Base-by-base conservation (phyloP, 805 yeast species). In the Metschnikowia kofuensis region DNA sequence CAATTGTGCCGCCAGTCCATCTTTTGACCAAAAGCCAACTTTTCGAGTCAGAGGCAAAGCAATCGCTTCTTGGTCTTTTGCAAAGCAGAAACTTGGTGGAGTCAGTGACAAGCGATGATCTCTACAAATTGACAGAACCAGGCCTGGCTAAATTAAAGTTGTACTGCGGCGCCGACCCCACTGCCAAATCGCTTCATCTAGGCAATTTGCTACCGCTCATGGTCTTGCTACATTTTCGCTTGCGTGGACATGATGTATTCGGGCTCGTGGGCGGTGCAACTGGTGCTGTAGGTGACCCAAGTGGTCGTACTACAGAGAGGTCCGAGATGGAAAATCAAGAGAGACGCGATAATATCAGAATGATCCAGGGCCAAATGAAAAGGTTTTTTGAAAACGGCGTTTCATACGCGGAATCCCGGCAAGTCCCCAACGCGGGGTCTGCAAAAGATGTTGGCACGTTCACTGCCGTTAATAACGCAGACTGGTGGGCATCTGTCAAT, bases 81-180 rank as follows among this genome's bases (percentile, higher is more conserved):
- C 70, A 69, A 47, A 53, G 66, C 13, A 56, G 78, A 28, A 52
- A 65, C 49, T 58, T 73, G 45, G 69, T 73, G 6, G 78, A 73
- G 51, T 55, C 72, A 1, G 58, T 69, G 35, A 68, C 76, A 11
- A 64, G 59, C 47, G 77, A 73, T 26, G 69, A 69, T 26, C 61
- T 73, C 44, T 69, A 59, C 50, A 60, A 62, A 8, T 50, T 69
- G 41, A 70, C 75, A 2, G 57, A 61, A 28, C 61, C 49, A 2
- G 58, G 54, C 4, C 47, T 46, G 26, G 30, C 66, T 34, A 76
- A 73, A 54, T 58, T 87, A 11, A 82, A 84, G 9, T 66, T 89
- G 7, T 92, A 92, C 66, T 85, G 96, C 65, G 99, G 99, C 10
- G 97, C 97, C 0, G 99, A 94, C 62, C 99, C 99, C 1, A 84